Conservation (phyloP, 1,284 basidiomycete species). For the Leccinum griseonigrum region DNA sequence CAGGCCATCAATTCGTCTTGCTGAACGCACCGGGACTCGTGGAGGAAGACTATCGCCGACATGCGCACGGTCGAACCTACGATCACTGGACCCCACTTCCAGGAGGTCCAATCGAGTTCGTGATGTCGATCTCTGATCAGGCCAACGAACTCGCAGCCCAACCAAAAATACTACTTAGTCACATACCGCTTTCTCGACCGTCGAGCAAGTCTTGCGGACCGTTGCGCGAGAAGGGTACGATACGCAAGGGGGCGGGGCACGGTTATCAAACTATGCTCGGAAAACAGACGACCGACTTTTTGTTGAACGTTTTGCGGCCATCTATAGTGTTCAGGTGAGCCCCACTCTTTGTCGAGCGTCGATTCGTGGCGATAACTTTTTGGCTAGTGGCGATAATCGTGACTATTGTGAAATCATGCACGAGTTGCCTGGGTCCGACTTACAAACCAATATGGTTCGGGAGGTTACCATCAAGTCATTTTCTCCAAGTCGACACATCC, state of each 20-base stretch:
- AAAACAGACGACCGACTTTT: conserved; percentile 69
- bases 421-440: conserved; percentile 30
- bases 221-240: conserved; percentile 67
- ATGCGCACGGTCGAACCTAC: conserved; percentile 42
- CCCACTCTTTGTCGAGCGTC: neutral
- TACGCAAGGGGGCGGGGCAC: conserved; percentile 72
- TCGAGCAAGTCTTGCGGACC: conserved; percentile 75
- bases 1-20: conserved; percentile 72
- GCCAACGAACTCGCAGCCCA: conserved; percentile 9
- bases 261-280: conserved; percentile 85
- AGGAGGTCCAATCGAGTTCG: conserved; percentile 69
- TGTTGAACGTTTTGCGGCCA: conserved; percentile 68
- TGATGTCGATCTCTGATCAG: conserved; percentile 49
- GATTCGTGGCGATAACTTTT: conserved; percentile 2
- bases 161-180: conserved; percentile 69
- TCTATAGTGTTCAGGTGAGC: conserved; percentile 68
- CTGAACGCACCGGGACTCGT: conserved; percentile 77
- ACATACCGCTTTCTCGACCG: conserved; percentile 79
- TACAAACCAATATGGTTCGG: conserved; percentile 35
- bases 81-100: conserved; percentile 56
- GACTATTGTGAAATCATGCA: conserved; percentile 83
- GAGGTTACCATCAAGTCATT: conserved; percentile 83
- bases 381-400: conserved; percentile 77
- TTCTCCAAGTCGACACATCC: conserved; percentile 75
- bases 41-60: conserved; percentile 74